Base-by-base conservation (phyloP, 805 yeast species). In the Kluyveromyces siamensis region DNA sequence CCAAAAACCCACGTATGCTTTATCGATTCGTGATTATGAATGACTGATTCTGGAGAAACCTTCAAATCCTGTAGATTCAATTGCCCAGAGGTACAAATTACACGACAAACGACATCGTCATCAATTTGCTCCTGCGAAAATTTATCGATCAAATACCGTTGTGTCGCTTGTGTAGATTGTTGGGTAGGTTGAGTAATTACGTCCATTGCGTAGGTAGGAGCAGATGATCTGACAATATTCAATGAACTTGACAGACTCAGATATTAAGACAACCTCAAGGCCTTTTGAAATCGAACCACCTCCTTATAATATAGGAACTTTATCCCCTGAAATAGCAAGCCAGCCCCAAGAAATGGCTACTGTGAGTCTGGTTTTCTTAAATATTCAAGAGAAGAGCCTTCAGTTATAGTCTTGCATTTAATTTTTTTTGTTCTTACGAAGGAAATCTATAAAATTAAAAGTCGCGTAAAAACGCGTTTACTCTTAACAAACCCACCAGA, bases 1-100 rank as follows among this genome's bases (percentile, higher is more conserved):
- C 98, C 98, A 67, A 89, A 76, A 7, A 69, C 61, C 95, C 95
- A 87, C 21, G 66, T 65, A 53, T 71, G 65, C 53, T 64, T 65
- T 18, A 64, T 64, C 2, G 67, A 45, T 30, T 54, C 54, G 18
- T 50, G 48, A 35, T 55, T 58, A 19, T 50, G 47, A 8, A 57
- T 19, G 50, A 67, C 54, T 45, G 68, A 58, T 43, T 60, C 53
- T 19, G 61, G 50, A 53, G 69, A 71, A 2, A 63, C 65, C 43
- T 62, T 60, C 11, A 80, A 62, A 60, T 80, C 84, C 39, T 70
- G 67, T 42, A 69, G 71, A 11, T 65, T 70, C 47, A 75, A 71
- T 55, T 76, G 80, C 1, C 83, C 83, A 1, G 80, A 72, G 2
- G 84, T 77, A 57, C 85, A 80, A 36, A 81, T 76, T 47, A 81